Evolutionary conservation across 2,329 filamentous ascomycete species (phyloP), one percentile per base, ranked within the genome.

Genomic region (Pestalotiopsis sp.): DNA sequence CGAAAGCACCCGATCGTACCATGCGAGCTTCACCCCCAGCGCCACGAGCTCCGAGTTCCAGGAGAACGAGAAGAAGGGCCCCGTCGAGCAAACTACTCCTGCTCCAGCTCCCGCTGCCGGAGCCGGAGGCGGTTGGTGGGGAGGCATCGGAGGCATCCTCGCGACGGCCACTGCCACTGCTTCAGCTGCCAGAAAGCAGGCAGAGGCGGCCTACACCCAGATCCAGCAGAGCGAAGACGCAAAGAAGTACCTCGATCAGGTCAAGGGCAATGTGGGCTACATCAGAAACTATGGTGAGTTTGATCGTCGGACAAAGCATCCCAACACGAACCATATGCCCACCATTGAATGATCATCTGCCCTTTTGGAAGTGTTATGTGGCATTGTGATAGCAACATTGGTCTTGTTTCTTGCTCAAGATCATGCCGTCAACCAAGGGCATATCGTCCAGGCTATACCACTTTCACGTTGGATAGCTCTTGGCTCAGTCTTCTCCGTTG

Each of bases 211-310:
- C 0, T 94, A 97, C 71, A 97, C 95, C 78, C 94, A 98, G 79
- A 94, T 99, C 61, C 93, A 97, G 78, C 91, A 96, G 77, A 98
- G 97, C 75, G 94, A 98, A 77, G 96, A 99, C 79, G 96, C 95
- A 64, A 94, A 95, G 83, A 92, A 93, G 78, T 99, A 95, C 94
- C 93, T 94, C 1, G 93, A 97, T 65, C 95, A 98, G 78, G 92
- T 98, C 66, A 91, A 91, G 76, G 94, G 94, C 68, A 97, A 97
- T 77, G 92, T 97, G 62, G 92, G 91, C 58, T 90, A 89, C 39
- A 83, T 98, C 56, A 88, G 88, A 73, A 92, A 90, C 66, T 84
- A 95, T 70, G 92, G 94, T 95, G 87, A 71, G 83, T 80, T 10
- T 6, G 38, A 14, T 39, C 5, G 3, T 35, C 58, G 2, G 58